phyloP scores from a whole-genome alignment of 768 basidiomycete species.

The Lactifluus echinatus region DNA sequence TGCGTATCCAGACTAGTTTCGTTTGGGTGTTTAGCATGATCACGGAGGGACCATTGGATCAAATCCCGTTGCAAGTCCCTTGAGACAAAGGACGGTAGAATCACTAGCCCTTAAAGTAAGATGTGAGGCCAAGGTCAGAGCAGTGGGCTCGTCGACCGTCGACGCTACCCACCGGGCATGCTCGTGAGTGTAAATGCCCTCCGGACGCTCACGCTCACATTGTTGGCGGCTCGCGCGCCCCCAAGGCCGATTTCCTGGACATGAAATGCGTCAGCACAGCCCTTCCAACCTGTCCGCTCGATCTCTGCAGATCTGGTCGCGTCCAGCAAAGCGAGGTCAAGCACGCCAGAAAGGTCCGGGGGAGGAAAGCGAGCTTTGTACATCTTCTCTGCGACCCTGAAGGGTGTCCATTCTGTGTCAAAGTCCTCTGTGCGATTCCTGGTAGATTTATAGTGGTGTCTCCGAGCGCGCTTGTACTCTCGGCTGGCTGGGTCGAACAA shows the following conservation, averaged over 20 bases:
- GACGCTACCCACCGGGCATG: conserved; percentile 35
- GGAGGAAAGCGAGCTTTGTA: conserved; percentile 77
- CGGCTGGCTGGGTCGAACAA: conserved; percentile 37
- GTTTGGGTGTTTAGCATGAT: conserved; percentile 74
- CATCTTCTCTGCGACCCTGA: conserved; percentile 69
- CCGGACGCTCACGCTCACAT: conserved; percentile 4
- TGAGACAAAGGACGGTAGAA: conserved; percentile 70
- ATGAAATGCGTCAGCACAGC: conserved; percentile 32
- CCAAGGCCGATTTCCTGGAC: conserved; percentile 28
- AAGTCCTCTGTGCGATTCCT: conserved; percentile 39
- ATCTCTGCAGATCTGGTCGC: conserved; percentile 34
- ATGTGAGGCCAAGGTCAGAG: conserved; percentile 3
- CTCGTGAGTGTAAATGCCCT: conserved; percentile 42
- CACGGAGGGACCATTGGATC: conserved; percentile 60
- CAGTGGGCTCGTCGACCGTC: neutral
- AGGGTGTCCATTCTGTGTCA: conserved; percentile 60
- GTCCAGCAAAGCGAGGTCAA: conserved; percentile 55
- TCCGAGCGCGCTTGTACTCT: conserved; percentile 52
- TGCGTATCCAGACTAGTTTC: conserved; percentile 87
- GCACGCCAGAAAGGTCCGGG: conserved; percentile 57
- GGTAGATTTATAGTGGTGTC: conserved; percentile 52
- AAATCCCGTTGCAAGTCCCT: conserved; percentile 56
- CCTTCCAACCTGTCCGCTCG: conserved; percentile 39
- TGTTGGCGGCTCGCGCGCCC: neutral
- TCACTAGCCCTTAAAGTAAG: conserved; percentile 60